Evolutionary conservation across 192 early-diverging fungal species (phyloP), one percentile per base, ranked within the genome.

Genomic region (Podila horticola): DNA sequence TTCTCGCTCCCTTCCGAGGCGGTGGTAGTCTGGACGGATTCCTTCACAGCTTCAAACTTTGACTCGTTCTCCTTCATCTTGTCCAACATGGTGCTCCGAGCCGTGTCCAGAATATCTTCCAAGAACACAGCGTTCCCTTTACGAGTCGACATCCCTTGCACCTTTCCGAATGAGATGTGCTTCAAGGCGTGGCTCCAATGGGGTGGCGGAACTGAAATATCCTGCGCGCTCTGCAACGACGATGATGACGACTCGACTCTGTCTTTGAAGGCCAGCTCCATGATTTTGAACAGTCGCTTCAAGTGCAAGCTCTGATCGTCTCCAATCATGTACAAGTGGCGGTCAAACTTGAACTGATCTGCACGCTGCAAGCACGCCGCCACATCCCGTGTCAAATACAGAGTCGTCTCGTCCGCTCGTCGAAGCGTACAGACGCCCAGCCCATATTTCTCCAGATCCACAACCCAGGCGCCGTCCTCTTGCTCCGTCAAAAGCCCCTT

Each of bases 301-400:
- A 97, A 88, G 76, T 99, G 95, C 51, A 86, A 85, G 67, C 89
- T 89, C 83, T 99, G 98, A 71, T 93, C 92, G 55, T 88, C 89
- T 45, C 93, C 92, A 28, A 98, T 92, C 48, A 98, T 92, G 74
- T 99, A 99, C 69, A 95, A 74, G 63, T 95, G 88, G 68, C 92
- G 89, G 81, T 96, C 91, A 83, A 94, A 96, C 55, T 89, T 72
- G 81, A 93, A 94, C 28, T 74, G 84, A 30, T 94, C 90, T 48
- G 84, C 86, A 41, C 98, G 94, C 72, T 93, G 82, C 64, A 94
- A 85, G 52, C 94, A 91, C 6, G 92, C 94, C 26, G 95, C 98
- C 63, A 99, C 88, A 81, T 99, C 97, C 31, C 96, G 94, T 5
- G 95, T 95, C 12, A 96, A 76, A 65, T 99, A 99, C 33, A 98